phyloP scores from a whole-genome alignment of 768 basidiomycete genomes.

The Albatrellus ellisii region DNA sequence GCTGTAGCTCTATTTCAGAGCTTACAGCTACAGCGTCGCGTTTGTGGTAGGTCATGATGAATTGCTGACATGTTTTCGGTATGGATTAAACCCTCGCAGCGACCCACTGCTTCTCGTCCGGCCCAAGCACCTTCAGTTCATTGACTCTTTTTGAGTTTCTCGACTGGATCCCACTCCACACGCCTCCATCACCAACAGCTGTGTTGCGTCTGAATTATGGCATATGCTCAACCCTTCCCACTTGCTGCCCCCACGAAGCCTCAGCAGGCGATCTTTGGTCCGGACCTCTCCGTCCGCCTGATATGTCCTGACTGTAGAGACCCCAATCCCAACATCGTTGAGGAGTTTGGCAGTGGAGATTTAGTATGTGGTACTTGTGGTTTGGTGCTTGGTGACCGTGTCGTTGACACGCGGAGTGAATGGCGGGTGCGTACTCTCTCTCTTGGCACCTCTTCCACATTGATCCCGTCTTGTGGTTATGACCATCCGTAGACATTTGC shows the following conservation, averaged over 20 bases:
- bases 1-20: no score
- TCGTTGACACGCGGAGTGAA: slow-evolving; percentile 97
- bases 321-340: slow-evolving; percentile 87
- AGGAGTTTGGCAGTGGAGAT: slow-evolving; percentile 97
- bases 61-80: no score
- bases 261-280: slow-evolving; percentile 52
- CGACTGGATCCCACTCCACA: no score
- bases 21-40: no score
- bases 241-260: slow-evolving; percentile 47
- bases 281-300: slow-evolving; percentile 77
- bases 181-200: no score
- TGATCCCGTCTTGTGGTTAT: slow-evolving; percentile 12
- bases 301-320: slow-evolving; percentile 95
- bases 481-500: slow-evolving; percentile 77
- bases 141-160: no score
- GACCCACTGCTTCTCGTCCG: no score
- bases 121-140: no score
- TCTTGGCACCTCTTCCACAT: slow-evolving; percentile 8
- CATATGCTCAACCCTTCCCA: slow-evolving; percentile 50
- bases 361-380: slow-evolving; percentile 92
- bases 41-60: no score
- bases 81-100: no score
- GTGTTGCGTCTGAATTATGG: slow-evolving; percentile 11
- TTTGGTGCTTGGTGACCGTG: slow-evolving; percentile 87
- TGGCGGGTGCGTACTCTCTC: slow-evolving; percentile 65